Percentiles rank a stretch among this genome's conserved stretches.
Evolutionary conservation across 148 eudicot species (phyloP).

Genomic region (Cornus suecica): DNA sequence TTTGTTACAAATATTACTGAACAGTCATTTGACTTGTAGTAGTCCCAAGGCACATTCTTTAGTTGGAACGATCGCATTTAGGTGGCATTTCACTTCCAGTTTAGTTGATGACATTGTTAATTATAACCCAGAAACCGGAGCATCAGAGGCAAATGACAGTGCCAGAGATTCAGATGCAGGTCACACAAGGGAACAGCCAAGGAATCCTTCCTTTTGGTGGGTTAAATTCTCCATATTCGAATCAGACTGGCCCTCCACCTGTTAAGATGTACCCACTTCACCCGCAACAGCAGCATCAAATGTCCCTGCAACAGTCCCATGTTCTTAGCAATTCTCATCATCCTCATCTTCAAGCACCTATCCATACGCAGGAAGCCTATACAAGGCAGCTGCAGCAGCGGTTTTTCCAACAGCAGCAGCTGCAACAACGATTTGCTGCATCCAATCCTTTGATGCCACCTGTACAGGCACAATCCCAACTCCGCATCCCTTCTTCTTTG

Average conservation of each 20-base stretch:
- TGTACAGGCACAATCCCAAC: slow-evolving; percentile 52
- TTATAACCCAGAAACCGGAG: slow-evolving; percentile 56
- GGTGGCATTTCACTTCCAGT: background rate
- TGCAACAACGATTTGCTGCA: slow-evolving; percentile 49
- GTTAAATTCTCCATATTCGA: slow-evolving; percentile 41
- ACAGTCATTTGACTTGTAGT: background rate
- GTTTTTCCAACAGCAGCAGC: slow-evolving; percentile 37
- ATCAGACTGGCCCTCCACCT: slow-evolving; percentile 51
- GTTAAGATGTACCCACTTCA: slow-evolving; percentile 49
- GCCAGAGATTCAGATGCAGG: slow-evolving; percentile 64
- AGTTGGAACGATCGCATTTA: background rate
- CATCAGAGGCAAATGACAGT: slow-evolving; percentile 60
- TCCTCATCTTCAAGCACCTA: slow-evolving; percentile 56
- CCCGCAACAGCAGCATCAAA: slow-evolving; percentile 54
- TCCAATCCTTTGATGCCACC: slow-evolving; percentile 57
- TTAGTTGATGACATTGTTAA: slow-evolving; percentile 2
- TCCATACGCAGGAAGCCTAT: slow-evolving; percentile 61
- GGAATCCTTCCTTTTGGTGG: slow-evolving; percentile 50
- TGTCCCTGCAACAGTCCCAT: slow-evolving; percentile 60
- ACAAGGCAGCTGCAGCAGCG: slow-evolving; percentile 58
- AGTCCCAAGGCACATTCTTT: background rate
- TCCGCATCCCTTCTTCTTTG: slow-evolving; percentile 51
- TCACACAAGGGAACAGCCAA: slow-evolving; percentile 46
- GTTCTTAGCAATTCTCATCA: slow-evolving; percentile 47
- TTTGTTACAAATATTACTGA: background rate